These are phyloP conservation scores for Wallacemonas sp. DNA, from an alignment of 208 protist genomes.

Conservation along the genomic window DNA sequence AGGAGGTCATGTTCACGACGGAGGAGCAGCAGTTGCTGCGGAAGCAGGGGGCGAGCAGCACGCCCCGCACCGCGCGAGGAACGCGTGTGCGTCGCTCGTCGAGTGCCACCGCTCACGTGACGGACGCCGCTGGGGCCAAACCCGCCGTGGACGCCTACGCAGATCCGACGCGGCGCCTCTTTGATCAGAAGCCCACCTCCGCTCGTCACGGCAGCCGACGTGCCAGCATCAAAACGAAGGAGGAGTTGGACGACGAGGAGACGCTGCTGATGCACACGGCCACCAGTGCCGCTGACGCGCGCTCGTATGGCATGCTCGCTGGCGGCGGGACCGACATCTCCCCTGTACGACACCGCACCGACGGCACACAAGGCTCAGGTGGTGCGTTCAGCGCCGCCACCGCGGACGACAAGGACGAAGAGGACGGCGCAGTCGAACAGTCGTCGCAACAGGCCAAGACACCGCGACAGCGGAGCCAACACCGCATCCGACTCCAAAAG, in stretches of 20 bases:
- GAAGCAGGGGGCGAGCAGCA: background rate
- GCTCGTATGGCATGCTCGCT: conserved; percentile 14
- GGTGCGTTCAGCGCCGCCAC: too few relatives aligned
- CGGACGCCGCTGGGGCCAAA: background rate
- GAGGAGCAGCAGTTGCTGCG: conserved; percentile 28
- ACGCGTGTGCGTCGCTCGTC: background rate
- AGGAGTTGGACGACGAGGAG: conserved; percentile 17
- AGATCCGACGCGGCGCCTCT: conserved; percentile 9
- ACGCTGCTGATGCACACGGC: conserved; percentile 13
- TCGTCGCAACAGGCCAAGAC: background rate
- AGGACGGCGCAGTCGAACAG: too few relatives aligned
- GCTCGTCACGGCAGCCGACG: conserved; percentile 5
- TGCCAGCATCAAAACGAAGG: background rate
- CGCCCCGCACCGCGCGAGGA: background rate
- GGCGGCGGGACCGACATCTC: conserved; percentile 25
- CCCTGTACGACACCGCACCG: conserved; percentile 17
- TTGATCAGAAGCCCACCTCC: background rate
- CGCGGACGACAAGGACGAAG: conserved; percentile 1
- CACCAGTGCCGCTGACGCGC: conserved; percentile 1
- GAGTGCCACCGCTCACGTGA: background rate
- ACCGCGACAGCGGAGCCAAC: background rate
- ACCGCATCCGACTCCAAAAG: conserved; percentile 1
- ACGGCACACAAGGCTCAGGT: too few relatives aligned
- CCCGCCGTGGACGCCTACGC: background rate
- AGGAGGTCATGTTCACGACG: conserved; percentile 35